Base-by-base conservation (phyloP, 768 basidiomycete genomes). In the Hygrocybe punicea region DNA sequence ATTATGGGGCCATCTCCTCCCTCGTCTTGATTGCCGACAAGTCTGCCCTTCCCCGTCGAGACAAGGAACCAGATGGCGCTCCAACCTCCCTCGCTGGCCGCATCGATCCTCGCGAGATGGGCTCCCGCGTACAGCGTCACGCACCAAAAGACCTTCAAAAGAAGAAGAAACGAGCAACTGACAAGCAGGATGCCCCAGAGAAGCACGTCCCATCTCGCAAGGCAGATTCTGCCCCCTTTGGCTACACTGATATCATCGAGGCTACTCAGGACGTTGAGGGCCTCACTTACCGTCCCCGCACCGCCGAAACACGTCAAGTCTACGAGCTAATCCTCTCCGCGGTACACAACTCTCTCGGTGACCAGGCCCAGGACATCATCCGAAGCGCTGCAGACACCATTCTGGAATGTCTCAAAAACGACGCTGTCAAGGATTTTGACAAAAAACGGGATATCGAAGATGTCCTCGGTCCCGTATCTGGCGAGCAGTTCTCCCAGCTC, bases 41-140 rank as follows among this genome's bases (percentile, higher is more conserved):
- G 53, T 88, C 89, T 51, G 82, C 80, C 2, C 75, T 93, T 51
- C 91, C 91, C 17, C 82, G 93, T 47, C 81, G 94, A 60, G 92
- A 95, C 80, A 91, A 91, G 75, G 96, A 99, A 70, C 95, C 95
- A 6, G 94, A 97, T 78, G 96, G 97, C 60, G 92, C 93, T 7
- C 91, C 95, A 9, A 95, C 95, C 14, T 87, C 94, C 2, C 85
- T 98, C 34, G 88, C 85, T 45, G 97, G 97, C 14, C 84, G 89
- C 24, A 98, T 99, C 56, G 86, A 93, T 77, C 80, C 85, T 8
- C 83, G 80, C 60, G 87, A 95, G 60, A 99, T 98, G 96, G 96
- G 96, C 23, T 93, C 93, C 17, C 85, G 93, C 19, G 93, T 91
- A 33, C 74, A 85, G 57, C 82, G 93, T 16, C 84, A 91, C 62